A percentile compares a stretch with the other conserved stretches of the same genome.
These are phyloP conservation scores for Phanerochaete carnosa DNA, from an alignment of 768 basidiomycete species.

Conservation along the genomic window DNA sequence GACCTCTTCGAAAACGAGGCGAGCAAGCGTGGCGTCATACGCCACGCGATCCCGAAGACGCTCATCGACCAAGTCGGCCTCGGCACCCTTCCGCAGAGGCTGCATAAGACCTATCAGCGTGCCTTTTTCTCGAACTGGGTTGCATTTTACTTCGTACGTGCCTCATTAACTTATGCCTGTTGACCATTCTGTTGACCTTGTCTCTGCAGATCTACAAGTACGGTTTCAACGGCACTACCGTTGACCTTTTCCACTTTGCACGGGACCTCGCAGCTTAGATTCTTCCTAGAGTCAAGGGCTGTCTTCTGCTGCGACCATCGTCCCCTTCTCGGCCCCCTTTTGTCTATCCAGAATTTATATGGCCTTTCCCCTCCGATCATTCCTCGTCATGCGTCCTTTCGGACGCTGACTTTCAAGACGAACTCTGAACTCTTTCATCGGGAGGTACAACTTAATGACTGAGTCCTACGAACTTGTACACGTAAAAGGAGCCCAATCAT, in stretches of 20 bases:
- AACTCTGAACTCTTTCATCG: too few species aligned
- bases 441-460: too few species aligned
- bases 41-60: constrained; percentile 82
- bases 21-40: constrained; percentile 74
- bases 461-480: too few species aligned
- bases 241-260: constrained; percentile 96
- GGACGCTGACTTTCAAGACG: too few species aligned
- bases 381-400: too few species aligned
- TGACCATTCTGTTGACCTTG: constrained; percentile 1
- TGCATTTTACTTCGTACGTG: constrained; percentile 76
- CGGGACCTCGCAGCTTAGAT: constrained; percentile 52
- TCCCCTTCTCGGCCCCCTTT: neutral
- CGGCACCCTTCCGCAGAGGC: constrained; percentile 68
- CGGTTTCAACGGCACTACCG: constrained; percentile 83
- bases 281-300: neutral
- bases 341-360: neutral
- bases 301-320: neutral
- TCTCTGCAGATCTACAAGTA: constrained; percentile 80
- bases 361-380: too few species aligned
- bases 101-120: constrained; percentile 80
- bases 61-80: constrained; percentile 83
- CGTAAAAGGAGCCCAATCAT: too few species aligned
- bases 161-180: neutral
- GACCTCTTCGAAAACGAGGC: constrained; percentile 83
- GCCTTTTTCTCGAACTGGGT: constrained; percentile 92